A percentile compares a stretch with the other conserved stretches of the same genome.
phyloP scores from a whole-genome alignment of 768 basidiomycete genomes.

The Russula olivacea region DNA sequence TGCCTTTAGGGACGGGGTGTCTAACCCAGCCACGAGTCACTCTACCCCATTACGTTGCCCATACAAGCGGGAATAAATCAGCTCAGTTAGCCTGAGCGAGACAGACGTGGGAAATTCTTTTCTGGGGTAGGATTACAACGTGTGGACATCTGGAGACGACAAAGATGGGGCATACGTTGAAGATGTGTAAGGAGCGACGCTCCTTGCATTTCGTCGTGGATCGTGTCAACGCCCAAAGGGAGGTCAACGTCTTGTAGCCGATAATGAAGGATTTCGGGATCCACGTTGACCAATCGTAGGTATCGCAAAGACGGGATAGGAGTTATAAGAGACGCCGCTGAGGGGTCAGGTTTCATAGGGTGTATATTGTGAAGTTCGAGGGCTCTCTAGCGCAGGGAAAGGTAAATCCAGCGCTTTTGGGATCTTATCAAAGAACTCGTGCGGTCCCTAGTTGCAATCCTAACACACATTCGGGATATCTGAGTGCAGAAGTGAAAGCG shows the following conservation, averaged over 20 bases:
- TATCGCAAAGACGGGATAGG: not conserved
- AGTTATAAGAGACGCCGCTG: too few relatives aligned
- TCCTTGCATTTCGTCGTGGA: not conserved
- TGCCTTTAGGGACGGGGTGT: too few relatives aligned
- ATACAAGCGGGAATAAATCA: not conserved
- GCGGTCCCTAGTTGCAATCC: not conserved
- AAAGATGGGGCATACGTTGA: not conserved
- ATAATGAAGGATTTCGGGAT: not conserved
- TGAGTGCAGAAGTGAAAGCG: not conserved
- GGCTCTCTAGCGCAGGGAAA: not conserved
- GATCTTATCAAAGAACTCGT: not conserved
- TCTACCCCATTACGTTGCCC: not conserved
- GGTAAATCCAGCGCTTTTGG: not conserved
- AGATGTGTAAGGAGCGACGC: not conserved
- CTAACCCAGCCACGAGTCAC: not conserved
- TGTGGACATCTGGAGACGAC: not conserved
- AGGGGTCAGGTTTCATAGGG: too few relatives aligned
- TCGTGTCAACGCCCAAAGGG: not conserved
- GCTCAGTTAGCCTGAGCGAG: not conserved
- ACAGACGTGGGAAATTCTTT: too few relatives aligned
- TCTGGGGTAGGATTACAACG: too few relatives aligned
- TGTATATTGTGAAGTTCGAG: not conserved
- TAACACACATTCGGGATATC: not conserved
- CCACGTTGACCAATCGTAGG: not conserved
- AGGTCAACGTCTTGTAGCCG: not conserved